phyloP scores from a whole-genome alignment of 1,284 basidiomycete genomes.

The Inonotus obliquus region DNA sequence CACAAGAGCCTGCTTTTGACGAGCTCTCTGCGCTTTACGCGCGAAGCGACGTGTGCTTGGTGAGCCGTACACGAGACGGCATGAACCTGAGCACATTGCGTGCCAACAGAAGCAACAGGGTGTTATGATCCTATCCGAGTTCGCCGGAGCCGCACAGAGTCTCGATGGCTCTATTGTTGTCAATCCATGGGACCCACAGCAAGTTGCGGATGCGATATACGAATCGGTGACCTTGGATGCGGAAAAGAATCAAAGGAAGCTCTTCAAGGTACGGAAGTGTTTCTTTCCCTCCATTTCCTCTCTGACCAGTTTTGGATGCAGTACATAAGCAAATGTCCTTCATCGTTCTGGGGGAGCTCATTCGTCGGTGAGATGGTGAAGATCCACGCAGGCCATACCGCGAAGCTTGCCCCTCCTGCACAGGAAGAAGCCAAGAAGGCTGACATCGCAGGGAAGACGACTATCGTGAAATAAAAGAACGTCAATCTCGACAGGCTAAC shows the following conservation, averaged over 20 bases:
- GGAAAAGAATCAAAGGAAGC: slow-evolving; percentile 88
- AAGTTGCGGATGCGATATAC: slow-evolving; percentile 94
- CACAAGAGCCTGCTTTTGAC: slow-evolving; percentile 93
- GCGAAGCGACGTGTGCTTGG: slow-evolving; percentile 92
- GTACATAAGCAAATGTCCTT: slow-evolving; percentile 92
- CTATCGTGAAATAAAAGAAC: background rate
- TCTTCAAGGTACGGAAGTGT: slow-evolving; percentile 68
- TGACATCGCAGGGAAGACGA: slow-evolving; percentile 9
- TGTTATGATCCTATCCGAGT: slow-evolving; percentile 97
- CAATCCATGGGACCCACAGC: slow-evolving; percentile 95
- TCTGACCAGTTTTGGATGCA: slow-evolving; percentile 19
- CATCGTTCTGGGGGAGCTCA: slow-evolving; percentile 88
- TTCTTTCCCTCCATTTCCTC: slow-evolving; percentile 3
- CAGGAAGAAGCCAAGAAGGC: slow-evolving; percentile 12
- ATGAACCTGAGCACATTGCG: slow-evolving; percentile 99
- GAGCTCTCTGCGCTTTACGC: slow-evolving; percentile 97
- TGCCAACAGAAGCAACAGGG: slow-evolving; percentile 92
- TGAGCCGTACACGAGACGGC: slow-evolving; percentile 93
- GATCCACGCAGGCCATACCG: slow-evolving; percentile 28
- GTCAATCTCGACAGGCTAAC: background rate
- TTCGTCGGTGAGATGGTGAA: slow-evolving; percentile 83
- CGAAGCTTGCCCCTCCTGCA: slow-evolving; percentile 2
- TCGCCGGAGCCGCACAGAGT: slow-evolving; percentile 96
- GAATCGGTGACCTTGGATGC: slow-evolving; percentile 88
- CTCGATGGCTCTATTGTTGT: slow-evolving; percentile 92